Evolutionary conservation across 495 filamentous ascomycete species (phyloP).

Genomic region (Hapsidospora chrysogenum): DNA sequence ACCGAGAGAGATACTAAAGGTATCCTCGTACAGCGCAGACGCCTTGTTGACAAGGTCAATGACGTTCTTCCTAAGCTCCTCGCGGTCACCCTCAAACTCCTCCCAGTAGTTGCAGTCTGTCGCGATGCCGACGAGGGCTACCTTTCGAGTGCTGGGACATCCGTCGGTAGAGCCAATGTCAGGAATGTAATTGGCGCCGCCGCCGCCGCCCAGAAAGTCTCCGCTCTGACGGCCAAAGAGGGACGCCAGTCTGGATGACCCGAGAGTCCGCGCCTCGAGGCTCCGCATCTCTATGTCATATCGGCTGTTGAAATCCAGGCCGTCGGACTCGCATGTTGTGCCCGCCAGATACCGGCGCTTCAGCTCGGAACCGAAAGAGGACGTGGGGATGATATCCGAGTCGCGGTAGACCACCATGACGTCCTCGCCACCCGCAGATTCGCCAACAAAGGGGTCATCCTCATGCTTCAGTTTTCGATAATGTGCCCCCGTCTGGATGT

Average conservation of each 20-base stretch:
- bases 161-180: conserved; percentile 72
- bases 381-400: conserved; percentile 47
- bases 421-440: conserved; percentile 33
- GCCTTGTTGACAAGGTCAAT: conserved; percentile 76
- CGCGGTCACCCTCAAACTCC: conserved; percentile 40
- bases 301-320: conserved; percentile 52
- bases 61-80: conserved; percentile 48
- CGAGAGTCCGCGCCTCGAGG: conserved; percentile 6
- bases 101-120: conserved; percentile 80
- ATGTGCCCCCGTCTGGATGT: conserved; percentile 60
- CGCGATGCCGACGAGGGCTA: conserved; percentile 82
- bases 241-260: neutral
- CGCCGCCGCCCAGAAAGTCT: conserved; percentile 42
- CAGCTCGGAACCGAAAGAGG: conserved; percentile 6
- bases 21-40: conserved; percentile 69
- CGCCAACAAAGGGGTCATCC: conserved; percentile 48
- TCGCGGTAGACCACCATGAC: conserved; percentile 88
- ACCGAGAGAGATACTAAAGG: conserved; percentile 88
- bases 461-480: conserved; percentile 58
- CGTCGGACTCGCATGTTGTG: conserved; percentile 43
- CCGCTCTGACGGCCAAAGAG: conserved; percentile 27
- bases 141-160: conserved; percentile 74
- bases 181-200: conserved; percentile 61
- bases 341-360: conserved; percentile 18
- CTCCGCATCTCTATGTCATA: conserved; percentile 14